Evolutionary conservation across 2,329 filamentous ascomycete species (phyloP).

Genomic region (Xylariaceae sp.): DNA sequence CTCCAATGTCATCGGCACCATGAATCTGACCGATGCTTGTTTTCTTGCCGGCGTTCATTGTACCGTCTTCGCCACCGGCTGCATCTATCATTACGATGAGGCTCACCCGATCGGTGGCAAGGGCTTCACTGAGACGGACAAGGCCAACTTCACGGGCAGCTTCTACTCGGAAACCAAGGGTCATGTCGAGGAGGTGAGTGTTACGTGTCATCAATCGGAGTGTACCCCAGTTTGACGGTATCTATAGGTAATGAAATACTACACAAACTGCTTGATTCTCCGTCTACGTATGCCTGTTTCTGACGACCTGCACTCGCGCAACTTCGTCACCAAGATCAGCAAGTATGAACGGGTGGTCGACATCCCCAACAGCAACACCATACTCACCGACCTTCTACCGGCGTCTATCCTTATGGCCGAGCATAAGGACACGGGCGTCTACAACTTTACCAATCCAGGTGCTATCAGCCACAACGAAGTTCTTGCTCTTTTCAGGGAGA

Average conservation of each 20-base stretch:
- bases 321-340: constrained; percentile 66
- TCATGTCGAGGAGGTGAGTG: constrained; percentile 57
- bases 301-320: constrained; percentile 61
- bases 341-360: constrained; percentile 62
- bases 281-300: constrained; percentile 66
- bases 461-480: constrained; percentile 70
- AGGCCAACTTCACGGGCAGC: constrained; percentile 61
- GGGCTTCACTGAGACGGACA: constrained; percentile 58
- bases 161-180: constrained; percentile 67
- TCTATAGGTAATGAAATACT: constrained; percentile 55
- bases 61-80: constrained; percentile 65
- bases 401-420: constrained; percentile 56
- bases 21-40: constrained; percentile 61
- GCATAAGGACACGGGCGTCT: constrained; percentile 58
- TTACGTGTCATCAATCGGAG: neutral
- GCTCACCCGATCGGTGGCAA: constrained; percentile 55
- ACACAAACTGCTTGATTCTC: constrained; percentile 58
- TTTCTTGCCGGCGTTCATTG: constrained; percentile 54
- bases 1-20: constrained; percentile 61
- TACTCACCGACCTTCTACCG: constrained; percentile 61
- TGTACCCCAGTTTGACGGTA: constrained; percentile 7
- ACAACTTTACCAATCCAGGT: constrained; percentile 68
- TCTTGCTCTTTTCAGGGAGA: constrained; percentile 56
- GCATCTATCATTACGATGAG: constrained; percentile 62
- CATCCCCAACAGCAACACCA: constrained; percentile 65